phyloP scores from a whole-genome alignment of 371 early-diverging fungal genomes.

The Apophysomyces ossiformis region DNA sequence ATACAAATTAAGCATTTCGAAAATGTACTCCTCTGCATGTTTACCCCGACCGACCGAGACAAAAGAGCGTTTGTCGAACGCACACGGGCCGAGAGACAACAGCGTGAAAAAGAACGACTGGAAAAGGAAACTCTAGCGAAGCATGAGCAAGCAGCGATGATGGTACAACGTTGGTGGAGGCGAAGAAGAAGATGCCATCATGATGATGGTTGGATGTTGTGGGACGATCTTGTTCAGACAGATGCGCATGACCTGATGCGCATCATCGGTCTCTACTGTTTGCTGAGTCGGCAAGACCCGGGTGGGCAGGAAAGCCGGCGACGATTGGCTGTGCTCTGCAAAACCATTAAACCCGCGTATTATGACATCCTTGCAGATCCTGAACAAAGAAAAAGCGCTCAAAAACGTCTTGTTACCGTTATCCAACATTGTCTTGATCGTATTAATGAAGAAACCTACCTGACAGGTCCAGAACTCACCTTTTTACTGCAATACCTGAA shows the following conservation, averaged over 20 bases:
- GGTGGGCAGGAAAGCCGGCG: constrained; percentile 11
- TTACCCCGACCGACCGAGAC: constrained; percentile 34
- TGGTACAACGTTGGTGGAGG: constrained; percentile 44
- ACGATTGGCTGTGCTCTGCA: constrained; percentile 25
- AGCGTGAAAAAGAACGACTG: constrained; percentile 40
- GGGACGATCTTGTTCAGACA: constrained; percentile 23
- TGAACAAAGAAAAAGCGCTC: constrained; percentile 27
- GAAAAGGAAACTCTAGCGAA: constrained; percentile 19
- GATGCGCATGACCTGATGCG: constrained; percentile 8
- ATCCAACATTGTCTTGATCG: constrained; percentile 33
- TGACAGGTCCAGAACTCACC: constrained; percentile 55
- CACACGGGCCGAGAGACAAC: constrained; percentile 39
- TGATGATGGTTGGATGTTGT: constrained; percentile 27
- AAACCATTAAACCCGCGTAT: constrained; percentile 26
- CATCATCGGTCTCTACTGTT: constrained; percentile 33
- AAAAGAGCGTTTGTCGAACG: constrained; percentile 46
- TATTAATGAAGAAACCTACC: constrained; percentile 29
- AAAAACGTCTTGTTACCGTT: constrained; percentile 24
- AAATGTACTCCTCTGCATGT: constrained; percentile 27
- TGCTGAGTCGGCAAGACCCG: constrained; percentile 13
- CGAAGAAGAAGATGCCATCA: constrained; percentile 14
- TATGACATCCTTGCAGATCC: constrained; percentile 37
- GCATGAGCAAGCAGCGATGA: constrained; percentile 24
- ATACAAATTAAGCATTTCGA: not conserved
- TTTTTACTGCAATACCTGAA: constrained; percentile 55